Evolutionary conservation across 768 basidiomycete species (phyloP), one percentile per base, ranked within the genome.

Genomic region (Psilocybe sp.): DNA sequence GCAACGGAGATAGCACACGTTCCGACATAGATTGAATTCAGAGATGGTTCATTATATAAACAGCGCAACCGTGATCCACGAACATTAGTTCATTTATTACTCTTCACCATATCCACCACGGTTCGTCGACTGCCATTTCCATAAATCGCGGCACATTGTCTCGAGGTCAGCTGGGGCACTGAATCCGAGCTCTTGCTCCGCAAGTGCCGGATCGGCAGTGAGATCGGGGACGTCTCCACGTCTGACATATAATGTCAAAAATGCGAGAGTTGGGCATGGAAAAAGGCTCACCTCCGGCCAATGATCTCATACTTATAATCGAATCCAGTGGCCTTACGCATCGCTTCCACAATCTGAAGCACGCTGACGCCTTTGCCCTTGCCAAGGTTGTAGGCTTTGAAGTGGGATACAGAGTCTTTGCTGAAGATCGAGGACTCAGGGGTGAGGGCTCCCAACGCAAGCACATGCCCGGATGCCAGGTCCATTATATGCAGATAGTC

Each of bases 81-180:
- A 33, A 36, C 7, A 14, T 33, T 31, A 48, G 16, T 15, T 35
- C 12, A 32, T 49, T n/a, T 15, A 48, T 55, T 53, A 60, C 59
- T 60, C 48, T 44, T 69, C 69, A 19, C 62, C 76, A 55, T 90
- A 97, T 2, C 94, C 94, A 28, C 80, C 64, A 6, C 89, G 91
- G 60, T 97, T 91, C 67, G 84, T 90, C n/a, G 82, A 84, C 74
- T 98, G 96, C 92, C 95, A 99, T 72, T 95, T 95, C 97, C 97
- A 98, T 59, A 97, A 74, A 69, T 99, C 97, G 49, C 82, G 76
- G 69, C 97, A 98, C 92, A 98, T 98, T 49, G 85, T 85, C 54
- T 93, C 87, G 40, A 99, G 77, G 59, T 84, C 77, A 61, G 83
- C 78, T 20, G 78, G 74, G 11, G 96, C 96, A 53, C 81, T 80